Conservation (phyloP, 2,329 filamentous ascomycete species). For the Metarhizium anisopliae region DNA sequence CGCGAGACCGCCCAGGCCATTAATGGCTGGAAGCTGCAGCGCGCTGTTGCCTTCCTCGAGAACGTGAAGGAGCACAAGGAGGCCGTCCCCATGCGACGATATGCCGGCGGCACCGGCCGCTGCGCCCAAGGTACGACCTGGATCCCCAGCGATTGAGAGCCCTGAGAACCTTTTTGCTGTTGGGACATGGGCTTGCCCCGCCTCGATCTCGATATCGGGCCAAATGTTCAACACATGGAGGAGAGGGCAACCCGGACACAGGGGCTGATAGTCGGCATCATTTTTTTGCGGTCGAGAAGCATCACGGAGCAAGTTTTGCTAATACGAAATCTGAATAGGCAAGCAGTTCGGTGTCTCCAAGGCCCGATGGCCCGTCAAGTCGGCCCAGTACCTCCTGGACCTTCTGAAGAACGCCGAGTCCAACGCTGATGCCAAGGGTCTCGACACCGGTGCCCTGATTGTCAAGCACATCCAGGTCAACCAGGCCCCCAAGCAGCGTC, state of each 20-base stretch:
- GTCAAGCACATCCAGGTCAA: conserved; percentile 99
- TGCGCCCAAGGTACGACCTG: conserved; percentile 85
- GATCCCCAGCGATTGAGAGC: neutral
- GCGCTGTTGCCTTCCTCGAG: conserved; percentile 93
- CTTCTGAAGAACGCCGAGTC: conserved; percentile 97
- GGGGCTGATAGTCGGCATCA: too few species aligned
- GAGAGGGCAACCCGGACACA: too few species aligned
- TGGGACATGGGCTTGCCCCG: too few species aligned
- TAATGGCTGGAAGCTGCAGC: conserved; percentile 97
- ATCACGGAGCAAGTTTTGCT: conserved; percentile 14
- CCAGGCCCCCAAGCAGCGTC: conserved; percentile 98
- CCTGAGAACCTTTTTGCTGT: too few species aligned
- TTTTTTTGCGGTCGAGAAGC: too few species aligned
- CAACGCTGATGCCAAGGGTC: conserved; percentile 94
- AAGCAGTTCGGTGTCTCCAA: conserved; percentile 98
- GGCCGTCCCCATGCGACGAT: conserved; percentile 97
- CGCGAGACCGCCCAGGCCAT: conserved; percentile 98
- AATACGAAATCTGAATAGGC: conserved; percentile 47
- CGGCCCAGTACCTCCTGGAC: conserved; percentile 92
- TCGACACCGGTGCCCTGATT: conserved; percentile 93
- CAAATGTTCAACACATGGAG: too few species aligned
- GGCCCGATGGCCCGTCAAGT: conserved; percentile 99
- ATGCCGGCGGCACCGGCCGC: conserved; percentile 90
- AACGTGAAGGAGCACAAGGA: conserved; percentile 97
- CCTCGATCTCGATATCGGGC: too few species aligned